These are phyloP conservation scores for Dactylis glomerata DNA, from an alignment of 176 grass and related monocot species.

Conservation along the genomic window DNA sequence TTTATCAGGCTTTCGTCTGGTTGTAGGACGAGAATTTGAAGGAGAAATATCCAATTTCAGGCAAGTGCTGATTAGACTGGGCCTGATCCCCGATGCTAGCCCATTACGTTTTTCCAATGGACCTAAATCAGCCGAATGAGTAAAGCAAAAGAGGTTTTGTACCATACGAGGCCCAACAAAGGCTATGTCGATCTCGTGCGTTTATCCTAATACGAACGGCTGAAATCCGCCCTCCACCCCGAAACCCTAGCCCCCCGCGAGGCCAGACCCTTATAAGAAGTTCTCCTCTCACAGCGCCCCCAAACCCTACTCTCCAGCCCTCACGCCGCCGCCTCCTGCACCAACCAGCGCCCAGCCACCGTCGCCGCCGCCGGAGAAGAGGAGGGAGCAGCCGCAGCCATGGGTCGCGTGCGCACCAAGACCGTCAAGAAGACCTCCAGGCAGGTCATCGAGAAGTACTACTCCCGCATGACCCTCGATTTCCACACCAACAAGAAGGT, in stretches of 20 bases:
- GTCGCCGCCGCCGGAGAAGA: constrained; percentile 16
- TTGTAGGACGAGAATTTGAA: not conserved
- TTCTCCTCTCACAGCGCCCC: not conserved
- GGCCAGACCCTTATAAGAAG: constrained; percentile 11
- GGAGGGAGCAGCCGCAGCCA: constrained; percentile 29
- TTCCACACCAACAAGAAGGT: constrained; percentile 97
- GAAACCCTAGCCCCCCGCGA: constrained; percentile 30
- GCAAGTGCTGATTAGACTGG: not conserved
- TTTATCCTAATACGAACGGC: constrained; percentile 19
- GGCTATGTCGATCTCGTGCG: not conserved
- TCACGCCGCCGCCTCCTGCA: constrained; percentile 4
- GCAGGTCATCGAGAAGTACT: constrained; percentile 90
- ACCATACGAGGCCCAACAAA: not conserved
- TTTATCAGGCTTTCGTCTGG: not conserved
- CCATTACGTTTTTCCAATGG: not conserved
- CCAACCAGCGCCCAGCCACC: not conserved
- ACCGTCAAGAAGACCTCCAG: constrained; percentile 91
- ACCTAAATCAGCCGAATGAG: not conserved
- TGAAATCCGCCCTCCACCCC: not conserved
- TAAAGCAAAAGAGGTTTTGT: not conserved
- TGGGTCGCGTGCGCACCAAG: constrained; percentile 90
- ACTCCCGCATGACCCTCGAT: constrained; percentile 81
- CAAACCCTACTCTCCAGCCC: constrained; percentile 16
- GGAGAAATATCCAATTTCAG: not conserved
- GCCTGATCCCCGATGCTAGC: not conserved